Conservation (phyloP, 2,329 filamentous ascomycete species). For the Alternaria novae-zelandiae region DNA sequence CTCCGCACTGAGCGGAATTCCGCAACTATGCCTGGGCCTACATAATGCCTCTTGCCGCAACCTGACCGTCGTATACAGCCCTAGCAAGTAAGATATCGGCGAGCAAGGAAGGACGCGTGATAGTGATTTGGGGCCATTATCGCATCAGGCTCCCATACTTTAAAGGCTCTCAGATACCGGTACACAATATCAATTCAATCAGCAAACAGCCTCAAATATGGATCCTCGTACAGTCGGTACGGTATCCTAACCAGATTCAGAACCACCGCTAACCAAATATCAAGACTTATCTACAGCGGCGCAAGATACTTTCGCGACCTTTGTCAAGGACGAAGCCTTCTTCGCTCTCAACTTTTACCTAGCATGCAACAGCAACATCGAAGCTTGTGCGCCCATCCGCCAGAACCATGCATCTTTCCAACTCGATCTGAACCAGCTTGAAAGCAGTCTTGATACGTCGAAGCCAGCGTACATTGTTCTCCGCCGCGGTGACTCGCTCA, state of each 20-base stretch:
- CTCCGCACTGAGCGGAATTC: not conserved
- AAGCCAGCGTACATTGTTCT: conserved; percentile 29
- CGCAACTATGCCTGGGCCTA: not conserved
- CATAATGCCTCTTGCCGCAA: not conserved
- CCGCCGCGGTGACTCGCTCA: conserved; percentile 16
- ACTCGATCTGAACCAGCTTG: conserved; percentile 21
- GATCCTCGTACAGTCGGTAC: not conserved
- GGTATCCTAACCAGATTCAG: fast-evolving
- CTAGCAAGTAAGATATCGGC: not conserved
- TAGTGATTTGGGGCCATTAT: not conserved
- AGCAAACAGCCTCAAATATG: not conserved
- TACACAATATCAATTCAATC: not conserved
- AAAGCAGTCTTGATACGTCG: conserved; percentile 18
- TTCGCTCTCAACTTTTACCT: not conserved
- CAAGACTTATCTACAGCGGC: not conserved
- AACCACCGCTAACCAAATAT: not conserved
- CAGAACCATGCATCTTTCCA: conserved; percentile 12
- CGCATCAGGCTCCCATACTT: not conserved
- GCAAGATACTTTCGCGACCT: not conserved
- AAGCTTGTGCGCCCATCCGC: not conserved
- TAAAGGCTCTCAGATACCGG: not conserved
- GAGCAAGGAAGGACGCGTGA: not conserved
- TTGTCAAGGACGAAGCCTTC: not conserved
- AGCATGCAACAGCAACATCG: not conserved
- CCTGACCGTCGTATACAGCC: not conserved